Conservation (phyloP, 345 rosid genomes). For the Chamaenerion angustifolium region DNA sequence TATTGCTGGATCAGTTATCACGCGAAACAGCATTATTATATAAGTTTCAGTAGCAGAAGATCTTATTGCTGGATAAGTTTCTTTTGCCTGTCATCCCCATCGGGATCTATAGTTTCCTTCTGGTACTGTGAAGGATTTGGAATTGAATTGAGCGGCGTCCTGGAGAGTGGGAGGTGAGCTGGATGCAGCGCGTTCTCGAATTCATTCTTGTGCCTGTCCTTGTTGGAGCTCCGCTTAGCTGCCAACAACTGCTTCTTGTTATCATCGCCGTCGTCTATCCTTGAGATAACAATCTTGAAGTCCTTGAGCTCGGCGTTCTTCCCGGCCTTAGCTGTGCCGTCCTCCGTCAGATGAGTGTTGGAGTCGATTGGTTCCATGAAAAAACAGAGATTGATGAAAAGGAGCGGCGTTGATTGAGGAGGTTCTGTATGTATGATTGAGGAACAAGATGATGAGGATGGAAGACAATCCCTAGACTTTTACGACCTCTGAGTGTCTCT, state of each 20-base stretch:
- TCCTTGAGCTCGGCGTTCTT: constrained; percentile 33
- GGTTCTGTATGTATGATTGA: too few relatives aligned
- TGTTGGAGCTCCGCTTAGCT: constrained; percentile 51
- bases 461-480: constrained; percentile 9
- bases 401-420: constrained; percentile 5
- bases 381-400: constrained; percentile 1
- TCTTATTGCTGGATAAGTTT: too few relatives aligned
- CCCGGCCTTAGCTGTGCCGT: constrained; percentile 19
- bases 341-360: constrained; percentile 16
- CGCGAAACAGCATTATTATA: too few relatives aligned
- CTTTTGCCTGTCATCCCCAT: constrained; percentile 20
- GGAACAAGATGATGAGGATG: neutral
- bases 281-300: constrained; percentile 28
- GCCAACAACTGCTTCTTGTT: constrained; percentile 34
- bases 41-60: too few relatives aligned
- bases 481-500: constrained; percentile 5
- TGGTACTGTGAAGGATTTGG: constrained; percentile 61
- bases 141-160: constrained; percentile 65
- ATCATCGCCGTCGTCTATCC: constrained; percentile 23
- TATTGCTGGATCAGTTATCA: too few relatives aligned
- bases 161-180: constrained; percentile 40
- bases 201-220: constrained; percentile 61
- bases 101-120: constrained; percentile 16
- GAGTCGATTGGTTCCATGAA: constrained; percentile 41
- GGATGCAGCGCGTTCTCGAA: constrained; percentile 23